Base-by-base conservation (phyloP, 2,329 filamentous ascomycete species). In the Aspergillus eucalypticola region DNA sequence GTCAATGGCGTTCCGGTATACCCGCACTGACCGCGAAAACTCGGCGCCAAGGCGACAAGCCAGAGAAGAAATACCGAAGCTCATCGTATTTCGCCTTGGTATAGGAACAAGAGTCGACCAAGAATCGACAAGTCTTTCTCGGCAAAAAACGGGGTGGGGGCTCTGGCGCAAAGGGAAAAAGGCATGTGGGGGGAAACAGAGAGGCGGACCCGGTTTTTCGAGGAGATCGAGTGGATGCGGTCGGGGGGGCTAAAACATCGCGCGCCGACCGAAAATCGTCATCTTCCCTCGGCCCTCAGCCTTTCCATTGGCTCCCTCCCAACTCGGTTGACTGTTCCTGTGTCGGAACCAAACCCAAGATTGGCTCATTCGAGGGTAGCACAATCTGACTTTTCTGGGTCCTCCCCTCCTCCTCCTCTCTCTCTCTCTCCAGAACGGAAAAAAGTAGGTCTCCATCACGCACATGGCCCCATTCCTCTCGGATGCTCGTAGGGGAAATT, bases 211-310 rank as follows among this genome's bases (percentile, higher is more conserved):
- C 49, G 49, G 25, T 39, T 21, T 55, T 55, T 55, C 19, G 41
- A 44, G 53, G 39, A 55, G 53, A 55, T 55, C 53, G 21, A 55
- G 53, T 55, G 53, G 53, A 54, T 50, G 25, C 53, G 19, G 17
- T 42, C 21, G 42, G 11, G 39, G 32, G 41, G 56, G 17, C 58
- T 54, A 54, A 48, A 53, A 51, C 42, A 23, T 51, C 54, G 52
- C 57, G 53, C 58, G 32, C 58, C 42, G 35, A 49, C 41, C 50
- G 51, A 54, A 35, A 32, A 62, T 60, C 49, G 32, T 58, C 60
- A 62, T 60, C 48, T 46, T 19, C n/a, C 38, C 8, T 44, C 23
- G n/a, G 54, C 54, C 25, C 39, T 17, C 27, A 6, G 27, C 25
- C 15, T n/a, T 21, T 29, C 35, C 35, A 42, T 52, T 27, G 46